Evolutionary conservation across 257 asterid genomes (phyloP).

Genomic region (Ilex asprella): DNA sequence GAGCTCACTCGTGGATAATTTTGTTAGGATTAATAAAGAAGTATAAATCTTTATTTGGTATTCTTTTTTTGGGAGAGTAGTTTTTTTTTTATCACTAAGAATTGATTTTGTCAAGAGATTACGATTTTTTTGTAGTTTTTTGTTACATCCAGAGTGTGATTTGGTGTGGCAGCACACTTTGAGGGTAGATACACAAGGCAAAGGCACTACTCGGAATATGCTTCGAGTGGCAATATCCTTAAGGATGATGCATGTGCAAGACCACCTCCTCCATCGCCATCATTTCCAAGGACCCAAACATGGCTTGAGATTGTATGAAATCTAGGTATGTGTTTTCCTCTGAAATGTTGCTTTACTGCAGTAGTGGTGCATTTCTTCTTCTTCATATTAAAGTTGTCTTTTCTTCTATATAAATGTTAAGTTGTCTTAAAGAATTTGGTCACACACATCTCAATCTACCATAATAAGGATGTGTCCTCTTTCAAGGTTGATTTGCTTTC

Average conservation of each 20-base stretch:
- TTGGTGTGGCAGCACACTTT: constrained; percentile 58
- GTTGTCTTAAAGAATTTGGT: too few species aligned
- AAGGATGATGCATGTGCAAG: constrained; percentile 66
- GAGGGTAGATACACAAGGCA: constrained; percentile 48
- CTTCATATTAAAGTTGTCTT: too few species aligned
- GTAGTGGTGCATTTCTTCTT: too few species aligned
- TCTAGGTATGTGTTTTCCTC: background rate
- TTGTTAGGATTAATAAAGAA: background rate
- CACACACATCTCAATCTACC: too few species aligned
- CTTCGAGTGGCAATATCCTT: constrained; percentile 54
- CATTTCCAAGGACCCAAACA: constrained; percentile 27
- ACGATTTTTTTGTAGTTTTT: background rate
- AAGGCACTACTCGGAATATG: constrained; percentile 55
- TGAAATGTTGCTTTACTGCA: too few species aligned
- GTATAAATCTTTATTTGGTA: background rate
- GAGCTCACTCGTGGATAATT: too few species aligned
- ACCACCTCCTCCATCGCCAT: constrained; percentile 15
- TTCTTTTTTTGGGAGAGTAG: background rate
- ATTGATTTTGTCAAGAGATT: constrained; percentile 3
- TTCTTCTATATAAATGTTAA: too few species aligned
- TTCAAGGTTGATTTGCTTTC: too few species aligned
- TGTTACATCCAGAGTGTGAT: background rate
- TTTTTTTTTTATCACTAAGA: background rate
- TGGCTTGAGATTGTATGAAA: constrained; percentile 48
- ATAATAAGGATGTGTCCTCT: too few species aligned